Percentiles rank a stretch among this genome's conserved stretches.
These are phyloP conservation scores for Brassica cretica DNA, from an alignment of 345 rosid genomes.

Conservation along the genomic window DNA sequence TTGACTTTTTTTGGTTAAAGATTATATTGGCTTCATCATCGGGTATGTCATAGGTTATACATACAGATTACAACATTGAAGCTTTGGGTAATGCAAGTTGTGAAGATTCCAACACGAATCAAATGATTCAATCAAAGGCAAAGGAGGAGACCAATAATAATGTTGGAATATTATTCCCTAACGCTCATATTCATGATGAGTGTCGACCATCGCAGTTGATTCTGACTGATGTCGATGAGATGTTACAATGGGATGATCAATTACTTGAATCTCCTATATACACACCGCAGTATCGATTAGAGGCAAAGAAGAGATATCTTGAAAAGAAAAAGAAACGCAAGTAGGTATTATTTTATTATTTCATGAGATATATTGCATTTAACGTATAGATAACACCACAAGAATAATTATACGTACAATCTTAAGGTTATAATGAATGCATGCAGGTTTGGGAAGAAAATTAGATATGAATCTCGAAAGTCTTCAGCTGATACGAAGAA, in stretches of 20 bases:
- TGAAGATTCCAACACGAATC: constrained; percentile 28
- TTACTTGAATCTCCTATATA: background rate
- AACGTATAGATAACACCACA: background rate
- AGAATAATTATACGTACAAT: background rate
- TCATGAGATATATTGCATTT: background rate
- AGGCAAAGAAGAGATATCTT: constrained; percentile 26
- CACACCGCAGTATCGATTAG: background rate
- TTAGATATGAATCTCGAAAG: constrained; percentile 37
- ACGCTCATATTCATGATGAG: constrained; percentile 21
- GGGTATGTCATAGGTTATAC: constrained; percentile 15
- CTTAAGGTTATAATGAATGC: background rate
- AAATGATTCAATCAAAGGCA: constrained; percentile 14
- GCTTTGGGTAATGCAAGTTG: constrained; percentile 16
- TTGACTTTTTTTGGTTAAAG: background rate
- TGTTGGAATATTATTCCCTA: constrained; percentile 5
- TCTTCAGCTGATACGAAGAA: constrained; percentile 32
- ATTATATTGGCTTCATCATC: constrained; percentile 1
- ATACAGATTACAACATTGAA: constrained; percentile 14
- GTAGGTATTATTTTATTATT: constrained; percentile 21
- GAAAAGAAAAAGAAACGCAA: constrained; percentile 36
- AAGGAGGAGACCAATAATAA: constrained; percentile 25
- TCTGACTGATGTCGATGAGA: constrained; percentile 8
- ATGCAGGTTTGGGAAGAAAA: constrained; percentile 35
- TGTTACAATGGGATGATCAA: constrained; percentile 22
- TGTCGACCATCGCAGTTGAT: constrained; percentile 23